phyloP scores from a whole-genome alignment of 1,284 basidiomycete species.

The Apiotrichum mycotoxinovorans region DNA sequence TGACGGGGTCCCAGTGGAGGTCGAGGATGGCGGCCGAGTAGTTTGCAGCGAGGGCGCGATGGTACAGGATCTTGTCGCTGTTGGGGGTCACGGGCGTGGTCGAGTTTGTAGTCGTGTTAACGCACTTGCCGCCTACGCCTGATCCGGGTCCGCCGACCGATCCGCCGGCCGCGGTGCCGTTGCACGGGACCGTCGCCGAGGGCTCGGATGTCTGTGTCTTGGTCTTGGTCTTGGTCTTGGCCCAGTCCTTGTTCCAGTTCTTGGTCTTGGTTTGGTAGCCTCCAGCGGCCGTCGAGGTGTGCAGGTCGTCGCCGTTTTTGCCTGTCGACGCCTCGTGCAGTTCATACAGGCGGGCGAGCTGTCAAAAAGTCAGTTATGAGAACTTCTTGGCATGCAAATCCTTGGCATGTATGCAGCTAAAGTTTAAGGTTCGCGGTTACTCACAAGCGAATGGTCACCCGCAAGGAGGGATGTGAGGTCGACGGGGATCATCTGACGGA shows the following conservation, averaged over 20 bases:
- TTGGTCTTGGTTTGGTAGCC: no score
- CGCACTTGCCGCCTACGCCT: not conserved
- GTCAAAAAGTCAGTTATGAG: no score
- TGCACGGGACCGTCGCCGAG: not conserved
- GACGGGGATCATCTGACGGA: constrained; percentile 66
- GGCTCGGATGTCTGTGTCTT: not conserved
- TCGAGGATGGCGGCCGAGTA: constrained; percentile 72
- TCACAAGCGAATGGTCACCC: constrained; percentile 57
- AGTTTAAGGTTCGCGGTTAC: constrained; percentile 37
- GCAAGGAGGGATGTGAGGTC: constrained; percentile 77
- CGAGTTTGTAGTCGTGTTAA: not conserved
- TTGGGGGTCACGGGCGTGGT: constrained; percentile 5
- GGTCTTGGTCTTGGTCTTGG: not conserved
- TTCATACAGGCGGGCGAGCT: constrained; percentile 65
- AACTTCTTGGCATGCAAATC: no score
- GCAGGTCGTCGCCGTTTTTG: no score
- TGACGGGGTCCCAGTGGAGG: constrained; percentile 75
- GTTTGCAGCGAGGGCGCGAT: constrained; percentile 59
- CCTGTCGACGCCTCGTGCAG: constrained; percentile 13
- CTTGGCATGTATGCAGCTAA: not conserved
- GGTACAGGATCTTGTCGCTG: constrained; percentile 50
- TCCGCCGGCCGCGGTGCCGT: not conserved
- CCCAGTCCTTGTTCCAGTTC: not conserved
- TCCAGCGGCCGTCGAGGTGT: no score
- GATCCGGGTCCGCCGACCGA: not conserved